These are phyloP conservation scores for Chrysanthemum makinoi DNA, from an alignment of 129 eudicot species.

Conservation along the genomic window DNA sequence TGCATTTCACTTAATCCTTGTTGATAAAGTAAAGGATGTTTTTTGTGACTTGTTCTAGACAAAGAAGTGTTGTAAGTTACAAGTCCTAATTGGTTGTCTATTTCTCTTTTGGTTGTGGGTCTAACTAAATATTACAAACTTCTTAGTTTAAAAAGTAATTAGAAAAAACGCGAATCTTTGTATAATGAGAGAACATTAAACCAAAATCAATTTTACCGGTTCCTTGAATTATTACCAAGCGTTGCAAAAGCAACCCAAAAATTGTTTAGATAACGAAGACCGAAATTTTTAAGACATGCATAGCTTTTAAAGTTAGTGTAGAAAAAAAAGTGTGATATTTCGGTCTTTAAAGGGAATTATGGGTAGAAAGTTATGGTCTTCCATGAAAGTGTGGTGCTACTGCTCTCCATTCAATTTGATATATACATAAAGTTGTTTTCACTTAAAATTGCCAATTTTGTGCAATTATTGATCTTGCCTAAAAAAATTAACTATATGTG, in stretches of 20 bases:
- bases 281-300: not conserved
- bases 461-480: not conserved
- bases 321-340: not conserved
- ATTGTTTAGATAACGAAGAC: no score
- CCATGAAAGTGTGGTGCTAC: slow-evolving; percentile 4
- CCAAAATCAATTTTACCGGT: not conserved
- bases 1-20: slow-evolving; percentile 7
- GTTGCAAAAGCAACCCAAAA: not conserved
- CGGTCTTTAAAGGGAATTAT: slow-evolving; percentile 11
- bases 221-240: not conserved
- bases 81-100: slow-evolving; percentile 1
- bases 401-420: not conserved
- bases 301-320: not conserved
- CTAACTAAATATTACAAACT: not conserved
- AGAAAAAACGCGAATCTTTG: no score
- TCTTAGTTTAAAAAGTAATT: no score
- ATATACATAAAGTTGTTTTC: no score
- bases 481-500: not conserved
- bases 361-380: slow-evolving; percentile 15
- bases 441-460: not conserved
- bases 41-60: not conserved
- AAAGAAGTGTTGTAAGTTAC: not conserved
- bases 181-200: no score
- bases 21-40: slow-evolving; percentile 19
- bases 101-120: not conserved